phyloP scores from a whole-genome alignment of 1,139 yeast genomes.

The Meyerozyma smithsonii region DNA sequence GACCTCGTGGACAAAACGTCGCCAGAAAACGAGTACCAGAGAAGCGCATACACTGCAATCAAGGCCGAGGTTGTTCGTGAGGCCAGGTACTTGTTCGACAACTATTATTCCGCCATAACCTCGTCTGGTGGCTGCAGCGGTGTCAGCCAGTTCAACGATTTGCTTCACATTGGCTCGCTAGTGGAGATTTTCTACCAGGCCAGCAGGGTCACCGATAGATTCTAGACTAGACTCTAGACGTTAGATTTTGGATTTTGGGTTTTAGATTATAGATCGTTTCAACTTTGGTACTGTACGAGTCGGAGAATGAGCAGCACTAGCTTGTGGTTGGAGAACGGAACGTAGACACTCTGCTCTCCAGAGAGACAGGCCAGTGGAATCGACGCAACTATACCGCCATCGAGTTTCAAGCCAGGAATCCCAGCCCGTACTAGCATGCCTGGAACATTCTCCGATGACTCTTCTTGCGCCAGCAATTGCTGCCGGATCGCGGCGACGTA shows the following conservation, averaged over 20 bases:
- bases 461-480: not conserved
- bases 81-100: slow-evolving; percentile 19
- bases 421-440: not conserved
- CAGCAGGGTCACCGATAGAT: slow-evolving; percentile 14
- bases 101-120: slow-evolving; percentile 5
- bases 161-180: slow-evolving; percentile 18
- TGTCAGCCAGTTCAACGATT: slow-evolving; percentile 9
- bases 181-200: slow-evolving; percentile 20
- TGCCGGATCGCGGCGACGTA: not conserved
- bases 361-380: not conserved
- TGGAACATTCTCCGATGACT: not conserved
- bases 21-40: slow-evolving; percentile 14
- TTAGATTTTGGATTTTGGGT: too few relatives aligned
- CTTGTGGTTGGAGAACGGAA: not conserved
- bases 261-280: too few relatives aligned
- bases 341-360: not conserved
- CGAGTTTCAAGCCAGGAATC: not conserved
- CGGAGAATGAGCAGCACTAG: not conserved
- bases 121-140: slow-evolving; percentile 7
- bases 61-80: slow-evolving; percentile 18
- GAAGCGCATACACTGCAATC: slow-evolving; percentile 16
- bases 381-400: not conserved
- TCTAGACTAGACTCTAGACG: slow-evolving; percentile 5
- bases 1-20: slow-evolving; percentile 17
- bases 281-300: not conserved